Conservation (phyloP, 441 rosid genomes). For the Theobroma grandiflorum region DNA sequence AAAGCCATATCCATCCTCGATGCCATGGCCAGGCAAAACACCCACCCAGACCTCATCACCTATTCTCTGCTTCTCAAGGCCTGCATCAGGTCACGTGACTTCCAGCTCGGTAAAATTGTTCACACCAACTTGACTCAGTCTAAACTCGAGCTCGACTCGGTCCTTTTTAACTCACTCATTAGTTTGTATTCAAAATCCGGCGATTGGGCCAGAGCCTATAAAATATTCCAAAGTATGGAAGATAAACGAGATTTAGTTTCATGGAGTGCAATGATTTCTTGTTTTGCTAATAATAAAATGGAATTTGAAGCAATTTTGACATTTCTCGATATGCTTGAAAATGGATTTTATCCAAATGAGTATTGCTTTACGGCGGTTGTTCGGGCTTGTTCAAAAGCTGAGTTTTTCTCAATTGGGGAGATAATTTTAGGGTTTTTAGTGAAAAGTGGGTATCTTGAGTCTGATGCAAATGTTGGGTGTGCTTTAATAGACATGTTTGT, state of each 20-base stretch:
- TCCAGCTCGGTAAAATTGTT: constrained; percentile 54
- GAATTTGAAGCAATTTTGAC: constrained; percentile 40
- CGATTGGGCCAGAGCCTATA: constrained; percentile 43
- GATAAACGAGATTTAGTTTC: constrained; percentile 53
- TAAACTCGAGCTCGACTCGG: constrained; percentile 50
- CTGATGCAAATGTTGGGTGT: constrained; percentile 61
- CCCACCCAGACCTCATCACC: constrained; percentile 48
- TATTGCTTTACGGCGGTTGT: constrained; percentile 61
- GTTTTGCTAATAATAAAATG: constrained; percentile 48
- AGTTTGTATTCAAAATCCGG: constrained; percentile 64
- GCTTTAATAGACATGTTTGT: constrained; percentile 64
- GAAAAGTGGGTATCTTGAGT: constrained; percentile 53
- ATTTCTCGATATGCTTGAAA: constrained; percentile 54
- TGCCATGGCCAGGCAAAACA: constrained; percentile 46
- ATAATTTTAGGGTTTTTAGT: constrained; percentile 51
- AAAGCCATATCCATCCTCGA: constrained; percentile 55
- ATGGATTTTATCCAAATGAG: constrained; percentile 56
- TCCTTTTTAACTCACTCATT: constrained; percentile 61
- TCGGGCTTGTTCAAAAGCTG: constrained; percentile 54
- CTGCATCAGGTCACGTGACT: constrained; percentile 60
- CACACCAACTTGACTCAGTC: constrained; percentile 51
- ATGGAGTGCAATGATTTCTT: constrained; percentile 65
- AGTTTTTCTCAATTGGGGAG: constrained; percentile 35
- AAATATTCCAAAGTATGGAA: constrained; percentile 56
- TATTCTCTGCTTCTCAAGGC: constrained; percentile 69